Evolutionary conservation across 2,329 filamentous ascomycete species (phyloP).

Genomic region (Alternaria sp.): DNA sequence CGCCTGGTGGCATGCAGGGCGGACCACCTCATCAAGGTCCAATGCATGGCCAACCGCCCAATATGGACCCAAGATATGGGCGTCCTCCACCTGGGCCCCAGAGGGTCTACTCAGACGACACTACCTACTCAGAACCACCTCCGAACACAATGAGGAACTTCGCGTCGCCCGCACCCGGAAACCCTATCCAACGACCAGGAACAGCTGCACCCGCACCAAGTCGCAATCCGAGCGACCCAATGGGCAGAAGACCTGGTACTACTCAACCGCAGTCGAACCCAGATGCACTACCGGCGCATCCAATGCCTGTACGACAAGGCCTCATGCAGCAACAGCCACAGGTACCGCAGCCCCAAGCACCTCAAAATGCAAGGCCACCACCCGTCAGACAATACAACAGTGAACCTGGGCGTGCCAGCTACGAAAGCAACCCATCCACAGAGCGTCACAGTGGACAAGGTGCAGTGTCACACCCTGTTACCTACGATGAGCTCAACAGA

Average conservation of each 20-base stretch:
- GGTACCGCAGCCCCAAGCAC: conserved; percentile 33
- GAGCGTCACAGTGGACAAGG: conserved; percentile 33
- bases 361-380: conserved; percentile 53
- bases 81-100: conserved; percentile 41
- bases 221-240: conserved; percentile 37
- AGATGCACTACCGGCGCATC: conserved; percentile 65
- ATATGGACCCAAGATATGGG: conserved; percentile 41
- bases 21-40: conserved; percentile 29
- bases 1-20: conserved; percentile 19
- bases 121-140: conserved; percentile 48
- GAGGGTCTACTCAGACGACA: conserved; percentile 47
- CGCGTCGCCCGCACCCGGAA: conserved; percentile 35
- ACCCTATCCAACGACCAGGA: conserved; percentile 39
- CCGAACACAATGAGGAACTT: conserved; percentile 42
- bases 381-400: conserved; percentile 63
- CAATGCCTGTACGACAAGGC: conserved; percentile 63
- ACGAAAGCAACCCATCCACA: conserved; percentile 33
- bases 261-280: conserved; percentile 55
- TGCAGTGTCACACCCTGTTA: conserved; percentile 66
- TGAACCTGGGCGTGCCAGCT: conserved; percentile 50
- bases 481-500: conserved; percentile 77
- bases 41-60: conserved; percentile 28
- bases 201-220: conserved; percentile 43
- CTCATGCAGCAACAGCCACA: conserved; percentile 50
- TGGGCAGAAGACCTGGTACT: conserved; percentile 52